Percentiles rank a stretch among this genome's conserved stretches.
Conservation (phyloP, 2,329 filamentous ascomycete species). For the Blastomyces parvus region DNA sequence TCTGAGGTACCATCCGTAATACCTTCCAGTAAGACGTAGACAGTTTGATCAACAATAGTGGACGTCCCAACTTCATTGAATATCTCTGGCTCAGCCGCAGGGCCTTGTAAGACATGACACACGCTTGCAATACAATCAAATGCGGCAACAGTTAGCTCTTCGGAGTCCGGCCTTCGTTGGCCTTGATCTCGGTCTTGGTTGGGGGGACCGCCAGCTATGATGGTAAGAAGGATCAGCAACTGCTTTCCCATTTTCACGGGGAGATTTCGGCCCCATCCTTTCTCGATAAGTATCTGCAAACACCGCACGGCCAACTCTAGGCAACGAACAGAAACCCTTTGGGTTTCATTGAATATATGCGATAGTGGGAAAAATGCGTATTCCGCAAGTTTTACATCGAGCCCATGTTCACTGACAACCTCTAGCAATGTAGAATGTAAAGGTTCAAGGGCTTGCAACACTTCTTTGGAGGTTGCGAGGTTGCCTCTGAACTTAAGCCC, state of each 20-base stretch:
- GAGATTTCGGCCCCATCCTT: slow-evolving; percentile 70
- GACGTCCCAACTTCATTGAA: slow-evolving; percentile 50
- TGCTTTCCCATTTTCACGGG: slow-evolving; percentile 67
- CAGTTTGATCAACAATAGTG: slow-evolving; percentile 69
- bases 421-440: slow-evolving; percentile 33
- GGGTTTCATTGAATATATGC: slow-evolving; percentile 69
- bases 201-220: slow-evolving; percentile 66
- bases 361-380: slow-evolving; percentile 92
- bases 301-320: slow-evolving; percentile 70
- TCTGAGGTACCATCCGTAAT: slow-evolving; percentile 55
- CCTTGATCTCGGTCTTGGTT: slow-evolving; percentile 36
- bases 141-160: slow-evolving; percentile 65
- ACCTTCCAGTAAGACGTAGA: slow-evolving; percentile 70
- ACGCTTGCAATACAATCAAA: slow-evolving; percentile 56
- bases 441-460: slow-evolving; percentile 40
- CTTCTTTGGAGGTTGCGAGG: slow-evolving; percentile 36
- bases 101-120: slow-evolving; percentile 42
- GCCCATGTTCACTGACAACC: slow-evolving; percentile 32
- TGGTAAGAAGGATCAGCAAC: slow-evolving; percentile 72
- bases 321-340: slow-evolving; percentile 56
- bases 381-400: slow-evolving; percentile 80
- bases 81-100: slow-evolving; percentile 34
- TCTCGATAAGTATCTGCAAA: slow-evolving; percentile 59
- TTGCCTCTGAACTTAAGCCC: slow-evolving; percentile 43
- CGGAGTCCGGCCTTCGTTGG: slow-evolving; percentile 37